Percentiles rank a stretch among this genome's conserved stretches.
Conservation (phyloP, 2,329 filamentous ascomycete genomes). For the Diaporthe vexans region DNA sequence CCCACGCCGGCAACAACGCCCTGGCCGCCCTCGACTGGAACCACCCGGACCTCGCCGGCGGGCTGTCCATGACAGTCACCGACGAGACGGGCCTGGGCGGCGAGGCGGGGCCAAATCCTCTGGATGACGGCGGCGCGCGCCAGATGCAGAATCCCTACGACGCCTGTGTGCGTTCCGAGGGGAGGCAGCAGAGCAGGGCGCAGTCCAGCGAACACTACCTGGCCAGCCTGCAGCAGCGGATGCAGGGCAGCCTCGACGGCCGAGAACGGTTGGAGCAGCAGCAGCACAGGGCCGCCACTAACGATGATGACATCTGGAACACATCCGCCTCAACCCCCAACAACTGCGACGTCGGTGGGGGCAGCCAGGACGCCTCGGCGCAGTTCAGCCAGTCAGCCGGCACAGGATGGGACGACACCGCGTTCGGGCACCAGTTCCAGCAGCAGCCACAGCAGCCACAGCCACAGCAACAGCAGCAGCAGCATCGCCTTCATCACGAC, state of each 20-base stretch:
- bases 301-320: conserved; percentile 35
- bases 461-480: conserved; percentile 24
- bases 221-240: conserved; percentile 33
- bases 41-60: conserved; percentile 37
- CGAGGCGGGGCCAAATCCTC: conserved; percentile 10
- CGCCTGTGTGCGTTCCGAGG: conserved; percentile 35
- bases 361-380: conserved; percentile 18
- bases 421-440: conserved; percentile 36
- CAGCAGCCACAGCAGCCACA: conserved; percentile 23
- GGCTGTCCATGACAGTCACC: conserved; percentile 36
- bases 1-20: conserved; percentile 27
- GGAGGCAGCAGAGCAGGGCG: conserved; percentile 31
- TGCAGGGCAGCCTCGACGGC: conserved; percentile 18
- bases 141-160: conserved; percentile 39
- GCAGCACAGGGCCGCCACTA: conserved; percentile 6
- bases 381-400: conserved; percentile 36
- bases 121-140: conserved; percentile 33
- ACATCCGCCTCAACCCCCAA: conserved; percentile 25
- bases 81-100: conserved; percentile 32
- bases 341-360: conserved; percentile 15
- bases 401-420: conserved; percentile 24
- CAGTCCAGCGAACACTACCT: conserved; percentile 34
- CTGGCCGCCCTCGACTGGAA: conserved; percentile 37
- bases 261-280: not conserved
- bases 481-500: conserved; percentile 24